Evolutionary conservation across 1,284 basidiomycete species (phyloP), one percentile per base, ranked within the genome.

Genomic region (Stygiomarasmius scandens): DNA sequence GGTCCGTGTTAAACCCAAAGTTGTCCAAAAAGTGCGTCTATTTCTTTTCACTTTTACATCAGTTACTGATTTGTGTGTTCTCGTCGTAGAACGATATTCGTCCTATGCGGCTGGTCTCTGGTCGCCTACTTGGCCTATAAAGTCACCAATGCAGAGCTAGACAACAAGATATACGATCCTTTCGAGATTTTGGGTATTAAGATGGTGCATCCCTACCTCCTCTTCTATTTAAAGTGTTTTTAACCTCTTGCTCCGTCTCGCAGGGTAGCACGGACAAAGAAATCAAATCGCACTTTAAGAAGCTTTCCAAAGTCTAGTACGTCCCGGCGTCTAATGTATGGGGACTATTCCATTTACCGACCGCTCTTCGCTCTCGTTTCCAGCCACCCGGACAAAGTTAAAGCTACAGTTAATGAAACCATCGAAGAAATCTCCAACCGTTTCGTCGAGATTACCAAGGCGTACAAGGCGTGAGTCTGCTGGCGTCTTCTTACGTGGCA

Each of bases 361-460:
- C n/a, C n/a, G n/a, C n/a, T n/a, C n/a, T n/a, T n/a, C n/a, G n/a
- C n/a, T 12, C 16, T 19, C 16, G 38, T 9, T 12, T 41, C 11
- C 55, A 96, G 95, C 72, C 97, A 99, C 72, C 97, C 97, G 0
- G 97, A 99, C 82, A 99, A 99, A 79, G 90, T 97, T 60, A 91
- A 87, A 67, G 83, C 93, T 8, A 82, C 84, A 0, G 83, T 79
- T 1, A 95, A 98, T 67, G 82, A 96, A 67, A 98, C 96, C 0
- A 82, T 91, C 56, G 96, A 98, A 66, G 82, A 87, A n/a, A 94
- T 93, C 34, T 92, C 94, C 65, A 81, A 87, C 52, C 87, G 90
- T 63, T 99, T 96, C 71, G 93, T 99, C 41, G 87, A 94, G 49
- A 78, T 99, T 46, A 99, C 97, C 23, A 99, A 99, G 74, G 97